Evolutionary conservation across 2,329 filamentous ascomycete species (phyloP), one percentile per base, ranked within the genome.

Genomic region (Emergomyces orientalis): DNA sequence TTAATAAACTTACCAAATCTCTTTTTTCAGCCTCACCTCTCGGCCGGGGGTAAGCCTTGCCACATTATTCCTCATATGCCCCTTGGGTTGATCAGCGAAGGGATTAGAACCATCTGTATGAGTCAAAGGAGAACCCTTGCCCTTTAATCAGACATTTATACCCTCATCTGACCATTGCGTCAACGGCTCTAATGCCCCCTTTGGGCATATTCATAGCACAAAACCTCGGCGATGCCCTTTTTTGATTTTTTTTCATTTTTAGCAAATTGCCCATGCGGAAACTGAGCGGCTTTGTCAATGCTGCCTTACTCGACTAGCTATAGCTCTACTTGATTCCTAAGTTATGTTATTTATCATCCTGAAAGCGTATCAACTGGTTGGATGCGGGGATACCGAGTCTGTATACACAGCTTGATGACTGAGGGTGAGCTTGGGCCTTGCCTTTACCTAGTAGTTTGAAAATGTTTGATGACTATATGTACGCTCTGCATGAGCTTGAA

Each of bases 91-190:
- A n/a, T 19, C 41, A 45, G 19, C 41, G 19, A 45, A 45, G 7
- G 19, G n/a, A n/a, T n/a, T n/a, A n/a, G n/a, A n/a, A n/a, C n/a
- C n/a, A n/a, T n/a, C n/a, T n/a, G n/a, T n/a, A n/a, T n/a, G 4
- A 17, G n/a, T 8, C 8, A 45, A 9, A 22, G 7, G 2, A 8
- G 22, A 32, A 56, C 14, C 52, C 32, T 32, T 37, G 14, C 13
- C 7, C 3, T 5, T n/a, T 56, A 56, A 25, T 25, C n/a, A 39
- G 32, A 22, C 52, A 39, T 56, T 39, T 56, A 56, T 56, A 39
- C 52, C 30, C 51, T 56, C 52, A 56, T 56, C 52, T 56, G 52
- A 56, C 52, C 52, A 56, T 39, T 56, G 8, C 32, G 5, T 39
- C 30, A 37, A 56, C 52, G 52, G 52, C 32, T 56, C n/a, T 56